Base-by-base conservation (phyloP, 441 rosid genomes). In the Lagerstroemia fauriei region DNA sequence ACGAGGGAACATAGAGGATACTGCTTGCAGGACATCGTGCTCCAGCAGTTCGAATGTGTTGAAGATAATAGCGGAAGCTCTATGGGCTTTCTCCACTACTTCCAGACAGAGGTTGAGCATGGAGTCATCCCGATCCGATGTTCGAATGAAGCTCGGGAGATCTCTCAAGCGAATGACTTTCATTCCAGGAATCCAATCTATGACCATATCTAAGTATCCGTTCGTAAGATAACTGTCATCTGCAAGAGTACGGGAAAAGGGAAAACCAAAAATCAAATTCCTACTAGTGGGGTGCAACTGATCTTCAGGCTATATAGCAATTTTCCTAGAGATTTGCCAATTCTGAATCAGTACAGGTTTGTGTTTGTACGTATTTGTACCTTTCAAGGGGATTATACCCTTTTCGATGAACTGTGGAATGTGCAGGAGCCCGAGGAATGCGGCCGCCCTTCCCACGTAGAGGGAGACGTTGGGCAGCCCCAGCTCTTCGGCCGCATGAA, bases 11-110 rank as follows among this genome's bases (percentile, higher is more conserved):
- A 73, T 44, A 4, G 90, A 68, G 20, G 84, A 82, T 65, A 90
- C 83, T 16, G 86, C 84, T 0, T 48, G 38, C 29, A 91, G 29
- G 4, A 79, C 31, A 22, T 85, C 87, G 59, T 84, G 87, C 13
- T 91, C 93, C 32, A 91, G 83, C 10, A 76, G 83, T 75, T 90
- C 87, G 9, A 87, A 85, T 0, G 92, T 89, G 75, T 89, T 88
- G 12, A 89, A 57, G 46, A 91, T 57, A 50, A 91, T 51, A 32
- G 91, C 91, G 7, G 88, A 83, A 8, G 85, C 90, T 11, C 83
- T 87, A 14, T 46, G 80, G 32, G 88, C 66, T 85, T 89, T 86
- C 51, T 84, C 88, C 1, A 77, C 48, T 76, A 84, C 87, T 0
- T 16, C 16, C 0, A 34, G 0, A n/a, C 81, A 0, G 66, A 83